phyloP scores from a whole-genome alignment of 1,139 yeast species.

The Eremothecium gossypii region DNA sequence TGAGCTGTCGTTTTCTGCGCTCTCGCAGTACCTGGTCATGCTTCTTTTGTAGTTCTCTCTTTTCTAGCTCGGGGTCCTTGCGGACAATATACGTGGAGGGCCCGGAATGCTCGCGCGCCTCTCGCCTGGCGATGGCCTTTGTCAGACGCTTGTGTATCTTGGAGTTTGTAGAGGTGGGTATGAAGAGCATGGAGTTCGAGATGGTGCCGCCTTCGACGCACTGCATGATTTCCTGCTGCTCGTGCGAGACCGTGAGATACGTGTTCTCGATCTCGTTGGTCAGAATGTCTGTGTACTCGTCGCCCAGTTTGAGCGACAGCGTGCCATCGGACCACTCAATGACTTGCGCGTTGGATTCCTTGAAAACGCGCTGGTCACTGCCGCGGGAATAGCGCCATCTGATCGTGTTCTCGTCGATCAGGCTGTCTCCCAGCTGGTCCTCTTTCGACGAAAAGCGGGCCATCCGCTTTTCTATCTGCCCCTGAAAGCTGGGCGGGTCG shows the following conservation, averaged over 20 bases:
- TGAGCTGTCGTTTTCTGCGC: slow-evolving; percentile 55
- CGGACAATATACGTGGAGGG: slow-evolving; percentile 68
- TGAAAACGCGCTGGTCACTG: slow-evolving; percentile 52
- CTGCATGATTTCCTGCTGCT: slow-evolving; percentile 64
- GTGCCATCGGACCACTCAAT: slow-evolving; percentile 94
- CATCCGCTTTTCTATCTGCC: slow-evolving; percentile 34
- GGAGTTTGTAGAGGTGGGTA: slow-evolving; percentile 83
- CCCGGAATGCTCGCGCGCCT: slow-evolving; percentile 40
- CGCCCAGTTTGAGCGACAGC: slow-evolving; percentile 74
- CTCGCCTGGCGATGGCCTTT: slow-evolving; percentile 62
- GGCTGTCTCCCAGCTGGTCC: slow-evolving; percentile 42
- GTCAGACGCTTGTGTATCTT: slow-evolving; percentile 75
- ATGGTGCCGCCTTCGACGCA: slow-evolving; percentile 34
- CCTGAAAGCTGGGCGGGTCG: slow-evolving; percentile 60
- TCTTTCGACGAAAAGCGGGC: slow-evolving; percentile 27
- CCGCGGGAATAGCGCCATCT: slow-evolving; percentile 84
- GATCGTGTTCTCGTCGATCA: slow-evolving; percentile 70
- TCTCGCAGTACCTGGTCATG: slow-evolving; percentile 63
- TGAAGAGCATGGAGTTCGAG: slow-evolving; percentile 55
- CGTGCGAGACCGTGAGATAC: slow-evolving; percentile 62
- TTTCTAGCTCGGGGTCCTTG: slow-evolving; percentile 81
- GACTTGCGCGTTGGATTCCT: slow-evolving; percentile 83
- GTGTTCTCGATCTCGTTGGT: slow-evolving; percentile 62
- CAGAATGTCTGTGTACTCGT: slow-evolving; percentile 75
- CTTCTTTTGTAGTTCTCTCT: slow-evolving; percentile 70